Evolutionary conservation across 2,329 filamentous ascomycete genomes (phyloP), one percentile per base, ranked within the genome.

Genomic region (Camptophora hylomeconis): DNA sequence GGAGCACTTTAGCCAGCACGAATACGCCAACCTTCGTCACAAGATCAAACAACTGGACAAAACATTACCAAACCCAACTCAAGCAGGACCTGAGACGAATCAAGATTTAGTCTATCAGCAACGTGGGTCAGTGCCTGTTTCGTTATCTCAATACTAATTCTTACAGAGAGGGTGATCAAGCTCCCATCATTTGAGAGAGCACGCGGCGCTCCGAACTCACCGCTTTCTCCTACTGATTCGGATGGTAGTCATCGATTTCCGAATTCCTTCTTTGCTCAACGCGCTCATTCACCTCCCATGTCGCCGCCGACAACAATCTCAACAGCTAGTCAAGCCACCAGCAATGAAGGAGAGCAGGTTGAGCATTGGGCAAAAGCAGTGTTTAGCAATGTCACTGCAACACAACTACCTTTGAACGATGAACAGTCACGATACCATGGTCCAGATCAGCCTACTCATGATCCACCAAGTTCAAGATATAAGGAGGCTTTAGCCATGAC

Each of bases 311-410:
- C 36, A n/a, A 42, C 40, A 3, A 39, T 39, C 24, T 44, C 41
- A 23, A 39, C 38, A 7, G 29, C 32, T 11, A 41, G 40, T 37
- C 38, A 36, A 21, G 26, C 38, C 9, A 41, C 41, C 5, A 45
- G 40, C 27, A 29, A 20, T 17, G 34, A 40, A 12, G n/a, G 40
- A 41, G 10, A 37, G 31, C 6, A 26, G 29, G 10, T 26, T 24
- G 9, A 30, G 7, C 60, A 63, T 40, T 64, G 60, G 60, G 50
- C 58, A 3, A 50, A 46, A 28, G 46, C 42, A 5, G 50, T 60
- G 1, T 62, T 61, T 24, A 30, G 30, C 9, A 35, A 45, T 21
- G 19, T 45, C 3, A 31, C 41, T 4, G 33, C 35, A 18, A 45
- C 41, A 11, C 20, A 25, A 19, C 28, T 43, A 11, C 29, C 29